Evolutionary conservation across 192 early-diverging fungal species (phyloP).

Genomic region (Obelidium mucronatum): DNA sequence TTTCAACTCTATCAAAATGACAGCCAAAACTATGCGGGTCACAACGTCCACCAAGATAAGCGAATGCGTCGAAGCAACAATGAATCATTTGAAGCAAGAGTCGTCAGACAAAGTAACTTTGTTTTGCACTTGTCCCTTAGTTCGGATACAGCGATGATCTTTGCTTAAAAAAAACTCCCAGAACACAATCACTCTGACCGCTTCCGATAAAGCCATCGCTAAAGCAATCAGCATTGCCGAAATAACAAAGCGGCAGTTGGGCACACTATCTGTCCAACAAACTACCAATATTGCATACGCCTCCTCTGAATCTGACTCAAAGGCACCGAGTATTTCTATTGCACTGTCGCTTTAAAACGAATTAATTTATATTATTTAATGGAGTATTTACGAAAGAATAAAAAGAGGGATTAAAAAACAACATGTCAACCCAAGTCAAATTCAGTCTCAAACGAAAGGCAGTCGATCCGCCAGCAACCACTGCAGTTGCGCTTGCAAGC

Average conservation of each 20-base stretch:
- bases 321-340: too few relatives aligned
- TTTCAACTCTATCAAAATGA: too few relatives aligned
- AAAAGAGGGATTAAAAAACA: too few relatives aligned
- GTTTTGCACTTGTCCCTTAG: too few relatives aligned
- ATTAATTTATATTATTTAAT: too few relatives aligned
- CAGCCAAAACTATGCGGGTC: not conserved
- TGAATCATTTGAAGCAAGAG: not conserved
- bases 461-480: not conserved
- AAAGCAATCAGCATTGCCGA: slow-evolving; percentile 6
- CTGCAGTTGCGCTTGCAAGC: not conserved
- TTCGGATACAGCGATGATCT: too few relatives aligned
- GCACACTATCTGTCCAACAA: not conserved
- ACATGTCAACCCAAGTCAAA: not conserved
- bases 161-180: too few relatives aligned
- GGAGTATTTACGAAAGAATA: too few relatives aligned
- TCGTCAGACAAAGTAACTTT: too few relatives aligned
- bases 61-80: not conserved
- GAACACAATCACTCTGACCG: too few relatives aligned
- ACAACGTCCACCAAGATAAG: not conserved
- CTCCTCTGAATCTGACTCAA: not conserved
- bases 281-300: not conserved
- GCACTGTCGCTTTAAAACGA: too few relatives aligned
- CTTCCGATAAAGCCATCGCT: not conserved
- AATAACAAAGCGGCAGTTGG: slow-evolving; percentile 10
- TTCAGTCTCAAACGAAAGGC: slow-evolving; percentile 17